phyloP scores from a whole-genome alignment of 2,329 filamentous ascomycete genomes.

The Ramularia collo-cygni region DNA sequence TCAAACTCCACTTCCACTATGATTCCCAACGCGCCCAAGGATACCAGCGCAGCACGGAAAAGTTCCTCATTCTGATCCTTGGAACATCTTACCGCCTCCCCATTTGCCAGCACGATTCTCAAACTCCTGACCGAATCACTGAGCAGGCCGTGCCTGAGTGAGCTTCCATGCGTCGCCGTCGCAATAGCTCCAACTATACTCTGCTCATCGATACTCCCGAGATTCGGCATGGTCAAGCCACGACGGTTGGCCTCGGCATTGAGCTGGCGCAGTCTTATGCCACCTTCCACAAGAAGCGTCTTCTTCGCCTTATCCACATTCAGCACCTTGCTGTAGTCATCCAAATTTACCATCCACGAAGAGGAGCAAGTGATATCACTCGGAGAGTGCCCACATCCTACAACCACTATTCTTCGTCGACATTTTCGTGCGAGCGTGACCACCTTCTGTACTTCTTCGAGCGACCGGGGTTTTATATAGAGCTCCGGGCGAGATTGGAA shows the following conservation, averaged over 20 bases:
- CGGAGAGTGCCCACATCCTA: slow-evolving; percentile 89
- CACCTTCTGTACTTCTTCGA: slow-evolving; percentile 75
- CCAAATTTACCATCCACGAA: slow-evolving; percentile 90
- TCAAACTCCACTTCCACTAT: slow-evolving; percentile 83
- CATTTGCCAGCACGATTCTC: slow-evolving; percentile 75
- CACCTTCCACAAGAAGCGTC: slow-evolving; percentile 73
- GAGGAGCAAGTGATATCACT: slow-evolving; percentile 88
- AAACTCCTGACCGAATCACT: slow-evolving; percentile 70
- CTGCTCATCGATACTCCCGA: slow-evolving; percentile 93
- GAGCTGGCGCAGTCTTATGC: slow-evolving; percentile 72
- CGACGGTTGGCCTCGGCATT: slow-evolving; percentile 65
- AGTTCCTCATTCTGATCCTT: slow-evolving; percentile 63
- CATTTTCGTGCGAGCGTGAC: slow-evolving; percentile 74
- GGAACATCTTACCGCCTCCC: slow-evolving; percentile 64
- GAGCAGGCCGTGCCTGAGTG: slow-evolving; percentile 72
- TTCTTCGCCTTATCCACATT: slow-evolving; percentile 60
- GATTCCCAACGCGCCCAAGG: slow-evolving; percentile 83
- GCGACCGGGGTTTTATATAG: slow-evolving; percentile 74
- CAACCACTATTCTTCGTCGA: slow-evolving; percentile 72
- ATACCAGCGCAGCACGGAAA: slow-evolving; percentile 81
- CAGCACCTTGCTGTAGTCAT: slow-evolving; percentile 68
- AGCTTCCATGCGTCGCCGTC: slow-evolving; percentile 90
- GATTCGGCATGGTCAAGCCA: slow-evolving; percentile 79
- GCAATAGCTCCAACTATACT: slow-evolving; percentile 86
- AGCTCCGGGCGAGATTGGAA: slow-evolving; percentile 86